Conservation (phyloP, 768 basidiomycete species). For the Leccinellum albellum region DNA sequence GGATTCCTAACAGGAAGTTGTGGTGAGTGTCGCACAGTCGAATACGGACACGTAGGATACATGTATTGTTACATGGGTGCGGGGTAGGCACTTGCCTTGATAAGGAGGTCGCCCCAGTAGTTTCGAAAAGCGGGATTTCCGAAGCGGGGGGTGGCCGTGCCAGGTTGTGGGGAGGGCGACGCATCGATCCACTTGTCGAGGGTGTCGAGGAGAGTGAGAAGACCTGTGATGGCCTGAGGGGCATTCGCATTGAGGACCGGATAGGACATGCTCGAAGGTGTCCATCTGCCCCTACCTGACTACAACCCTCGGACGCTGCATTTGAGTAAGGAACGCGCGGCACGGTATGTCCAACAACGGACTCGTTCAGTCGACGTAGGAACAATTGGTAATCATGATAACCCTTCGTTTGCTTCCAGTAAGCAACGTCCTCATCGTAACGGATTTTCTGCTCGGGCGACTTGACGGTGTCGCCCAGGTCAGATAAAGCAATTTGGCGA, state of each 20-base stretch:
- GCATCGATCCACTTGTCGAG: conserved; percentile 75
- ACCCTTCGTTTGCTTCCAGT: conserved; percentile 69
- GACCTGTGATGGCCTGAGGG: conserved; percentile 43
- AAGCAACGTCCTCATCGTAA: conserved; percentile 65
- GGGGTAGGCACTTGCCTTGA: conserved; percentile 51
- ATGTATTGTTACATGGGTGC: background rate
- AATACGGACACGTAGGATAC: background rate
- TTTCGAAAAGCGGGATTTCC: conserved; percentile 89
- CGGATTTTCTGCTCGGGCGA: conserved; percentile 56
- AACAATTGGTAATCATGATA: conserved; percentile 76
- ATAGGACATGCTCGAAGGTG: background rate
- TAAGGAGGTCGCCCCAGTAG: conserved; percentile 70
- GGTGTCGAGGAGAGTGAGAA: conserved; percentile 57
- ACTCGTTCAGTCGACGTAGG: conserved; percentile 69
- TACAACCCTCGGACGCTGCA: background rate
- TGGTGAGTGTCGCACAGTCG: background rate
- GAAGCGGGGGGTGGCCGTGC: conserved; percentile 63
- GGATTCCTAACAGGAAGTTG: conserved; percentile 40
- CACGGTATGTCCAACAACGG: conserved; percentile 64
- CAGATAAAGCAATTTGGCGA: conserved; percentile 29
- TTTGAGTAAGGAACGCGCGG: conserved; percentile 15
- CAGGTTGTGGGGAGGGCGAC: conserved; percentile 65
- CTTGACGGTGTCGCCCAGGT: conserved; percentile 9
- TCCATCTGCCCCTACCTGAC: conserved; percentile 17
- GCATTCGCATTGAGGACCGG: background rate